These are phyloP conservation scores for Anthracocystis setariae DNA, from an alignment of 1,284 basidiomycete genomes.

Conservation along the genomic window DNA sequence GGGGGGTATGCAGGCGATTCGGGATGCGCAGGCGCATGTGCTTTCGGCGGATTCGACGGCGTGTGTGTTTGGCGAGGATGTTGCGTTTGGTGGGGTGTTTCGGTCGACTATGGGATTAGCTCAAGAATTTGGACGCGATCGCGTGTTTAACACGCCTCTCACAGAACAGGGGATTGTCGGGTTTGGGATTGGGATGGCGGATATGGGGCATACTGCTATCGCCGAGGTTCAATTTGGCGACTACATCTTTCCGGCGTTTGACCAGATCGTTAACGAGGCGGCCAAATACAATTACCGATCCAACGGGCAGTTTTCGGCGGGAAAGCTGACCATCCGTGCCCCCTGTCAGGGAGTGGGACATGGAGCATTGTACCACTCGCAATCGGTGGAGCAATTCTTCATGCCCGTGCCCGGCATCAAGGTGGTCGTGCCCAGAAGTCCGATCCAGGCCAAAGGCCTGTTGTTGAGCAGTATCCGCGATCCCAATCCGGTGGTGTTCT, in stretches of 20 bases:
- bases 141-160: slow-evolving; percentile 56
- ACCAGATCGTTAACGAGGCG: slow-evolving; percentile 90
- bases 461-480: slow-evolving; percentile 85
- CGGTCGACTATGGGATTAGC: slow-evolving; percentile 88
- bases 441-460: slow-evolving; percentile 92
- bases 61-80: slow-evolving; percentile 80
- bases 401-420: slow-evolving; percentile 85
- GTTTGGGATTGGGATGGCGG: slow-evolving; percentile 89
- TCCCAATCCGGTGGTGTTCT: slow-evolving; percentile 90
- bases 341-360: slow-evolving; percentile 53
- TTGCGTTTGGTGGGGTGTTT: slow-evolving; percentile 86
- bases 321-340: slow-evolving; percentile 85
- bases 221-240: slow-evolving; percentile 82
- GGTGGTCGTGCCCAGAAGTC: slow-evolving; percentile 90
- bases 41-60: slow-evolving; percentile 76
- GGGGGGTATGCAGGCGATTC: slow-evolving; percentile 52
- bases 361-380: slow-evolving; percentile 88
- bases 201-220: slow-evolving; percentile 92
- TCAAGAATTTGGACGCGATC: slow-evolving; percentile 78
- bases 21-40: slow-evolving; percentile 59
- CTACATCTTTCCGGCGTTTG: slow-evolving; percentile 53
- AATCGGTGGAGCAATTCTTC: slow-evolving; percentile 93
- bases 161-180: slow-evolving; percentile 83
- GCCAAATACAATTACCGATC: slow-evolving; percentile 92
- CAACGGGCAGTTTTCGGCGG: slow-evolving; percentile 83